Base-by-base conservation (phyloP, 805 yeast species). In the Teunomyces panamensis region DNA sequence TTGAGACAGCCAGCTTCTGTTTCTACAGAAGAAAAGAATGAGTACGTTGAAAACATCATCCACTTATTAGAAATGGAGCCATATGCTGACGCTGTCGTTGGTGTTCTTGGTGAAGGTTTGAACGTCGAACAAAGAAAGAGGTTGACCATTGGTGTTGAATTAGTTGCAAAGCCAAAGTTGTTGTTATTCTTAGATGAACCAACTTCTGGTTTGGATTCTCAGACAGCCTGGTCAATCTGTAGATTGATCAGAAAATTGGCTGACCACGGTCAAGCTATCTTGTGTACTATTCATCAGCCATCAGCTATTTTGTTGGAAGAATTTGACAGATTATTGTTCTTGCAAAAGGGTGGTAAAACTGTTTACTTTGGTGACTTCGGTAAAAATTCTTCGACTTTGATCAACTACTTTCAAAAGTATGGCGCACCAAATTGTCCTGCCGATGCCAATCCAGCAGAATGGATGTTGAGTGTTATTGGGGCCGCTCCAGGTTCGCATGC, bases 321-420 rank as follows among this genome's bases (percentile, higher is more conserved):
- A 57, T 87, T 88, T 62, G 95, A 88, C 60, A 75, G 89, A 56
- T 71, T 88, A 53, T 70, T 87, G 53, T 81, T 87, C 57, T 71
- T 86, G 62, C 83, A 82, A 45, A 75, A 68, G 47, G 91, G 91
- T 59, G 92, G 91, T 62, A 66, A 78, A 58, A 84, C 90, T 8
- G 87, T 83, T 32, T 86, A 85, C 66, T 85, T 85, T 63, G 92
- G 91, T 51, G 87, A 84, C 43, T 68, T 84, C 50, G 91, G 92
- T 47, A 64, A 75, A 32, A 77, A 82, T 56, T 82, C 80, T 56
- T 59, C 63, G 39, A 73, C 80, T 3, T 72, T 85, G 70, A 83
- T 84, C 48, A 66, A 78, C 44, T 85, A 85, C 60, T 85, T 86
- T 57, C 89, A 85, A 63, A 61, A 63, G 4, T 65, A 84, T 53